phyloP scores from a whole-genome alignment of 2,329 filamentous ascomycete genomes.

The Aspergillus sp. region DNA sequence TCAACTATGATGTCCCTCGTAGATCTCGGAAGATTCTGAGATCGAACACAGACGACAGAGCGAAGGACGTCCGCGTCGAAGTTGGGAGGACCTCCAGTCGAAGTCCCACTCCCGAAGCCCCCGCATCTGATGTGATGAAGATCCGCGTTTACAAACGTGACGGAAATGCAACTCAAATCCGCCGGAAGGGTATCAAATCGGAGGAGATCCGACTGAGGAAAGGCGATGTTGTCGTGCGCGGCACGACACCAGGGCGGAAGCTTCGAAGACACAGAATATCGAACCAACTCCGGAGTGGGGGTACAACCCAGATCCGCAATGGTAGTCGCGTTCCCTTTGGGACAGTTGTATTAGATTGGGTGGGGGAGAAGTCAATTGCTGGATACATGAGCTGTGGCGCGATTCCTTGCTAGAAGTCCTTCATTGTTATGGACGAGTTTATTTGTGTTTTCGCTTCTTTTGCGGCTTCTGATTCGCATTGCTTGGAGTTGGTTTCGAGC shows the following conservation, averaged over 20 bases:
- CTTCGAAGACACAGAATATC: background rate
- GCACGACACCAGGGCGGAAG: background rate
- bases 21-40: background rate
- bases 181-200: background rate
- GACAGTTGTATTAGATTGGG: background rate
- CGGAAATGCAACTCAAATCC: background rate
- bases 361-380: background rate
- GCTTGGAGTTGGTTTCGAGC: slow-evolving; percentile 9
- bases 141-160: slow-evolving; percentile 7
- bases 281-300: background rate
- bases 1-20: background rate
- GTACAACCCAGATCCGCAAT: background rate
- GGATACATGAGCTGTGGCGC: background rate
- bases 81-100: background rate
- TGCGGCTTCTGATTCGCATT: slow-evolving; percentile 18
- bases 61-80: slow-evolving; percentile 3
- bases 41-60: background rate
- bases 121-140: slow-evolving; percentile 9
- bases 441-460: slow-evolving; percentile 27
- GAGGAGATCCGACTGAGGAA: slow-evolving; percentile 4
- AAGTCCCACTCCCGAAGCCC: background rate
- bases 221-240: slow-evolving; percentile 9
- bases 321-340: background rate
- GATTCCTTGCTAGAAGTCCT: background rate
- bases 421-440: slow-evolving; percentile 1